Evolutionary conservation across 2,329 filamentous ascomycete species (phyloP), one percentile per base, ranked within the genome.

Genomic region (Sporothrix variecibatus): DNA sequence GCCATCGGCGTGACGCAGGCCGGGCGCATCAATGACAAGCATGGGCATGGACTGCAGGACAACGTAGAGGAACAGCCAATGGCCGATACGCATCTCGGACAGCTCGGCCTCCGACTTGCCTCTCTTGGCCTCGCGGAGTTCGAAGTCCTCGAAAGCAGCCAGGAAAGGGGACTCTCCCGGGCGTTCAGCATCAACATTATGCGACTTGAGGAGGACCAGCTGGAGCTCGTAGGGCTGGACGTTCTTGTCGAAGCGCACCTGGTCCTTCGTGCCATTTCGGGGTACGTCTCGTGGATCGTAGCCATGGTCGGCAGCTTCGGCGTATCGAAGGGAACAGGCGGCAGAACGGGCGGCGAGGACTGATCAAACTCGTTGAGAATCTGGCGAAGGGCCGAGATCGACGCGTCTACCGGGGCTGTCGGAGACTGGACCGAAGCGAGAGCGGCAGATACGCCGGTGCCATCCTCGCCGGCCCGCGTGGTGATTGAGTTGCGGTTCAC

Each of bases 351-450:
- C 0, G 95, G 94, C 17, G 92, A 93, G 9, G 93, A 95, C 75
- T 92, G 90, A 80, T 99, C 96, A 79, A 94, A 98, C 82, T 98
- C 95, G 77, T 89, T 91, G 76, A 98, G 86, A 15, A 98, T 88
- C 76, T 91, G 91, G 72, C 95, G 90, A 64, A 98, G 85, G 1
- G 93, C 94, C 53, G 91, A 87, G 34, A 90, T 86, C 12, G 89
- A 87, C 31, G 92, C 88, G 75, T 92, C 89, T 65, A 40, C 28
- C 31, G 62, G n/a, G n/a, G 84, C 34, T 31, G 76, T 68, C 2
- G 75, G 82, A 2, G 84, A 81, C 12, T 85, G 84, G 9, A 84
- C 34, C 17, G 40, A 43, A 15, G 71, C 28, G 1, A 38, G 12
- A 1, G 60, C 34, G 15, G 72, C 49, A 3, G 72, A 23, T 83